Percentiles rank a stretch among this genome's conserved stretches.
Conservation (phyloP, 2,329 filamentous ascomycete species). For the Apiospora aurea region DNA sequence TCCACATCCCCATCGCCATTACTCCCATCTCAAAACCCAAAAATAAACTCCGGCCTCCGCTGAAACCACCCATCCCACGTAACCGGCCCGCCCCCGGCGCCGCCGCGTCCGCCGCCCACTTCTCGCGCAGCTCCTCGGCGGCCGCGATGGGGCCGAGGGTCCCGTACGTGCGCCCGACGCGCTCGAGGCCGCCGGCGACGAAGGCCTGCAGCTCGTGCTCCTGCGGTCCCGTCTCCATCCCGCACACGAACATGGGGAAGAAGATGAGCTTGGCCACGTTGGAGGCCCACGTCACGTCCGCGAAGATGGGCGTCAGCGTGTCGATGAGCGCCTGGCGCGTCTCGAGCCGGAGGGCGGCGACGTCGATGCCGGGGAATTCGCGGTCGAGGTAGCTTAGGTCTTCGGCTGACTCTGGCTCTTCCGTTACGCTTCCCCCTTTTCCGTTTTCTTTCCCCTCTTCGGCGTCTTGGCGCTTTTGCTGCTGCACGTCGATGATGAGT, state of each 20-base stretch:
- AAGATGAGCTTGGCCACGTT: slow-evolving; percentile 28
- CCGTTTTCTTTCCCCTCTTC: too few relatives aligned
- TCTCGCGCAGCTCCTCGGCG: slow-evolving; percentile 23
- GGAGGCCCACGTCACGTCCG: slow-evolving; percentile 24
- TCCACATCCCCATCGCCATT: too few relatives aligned
- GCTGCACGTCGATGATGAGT: slow-evolving; percentile 25
- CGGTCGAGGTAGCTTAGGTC: background rate
- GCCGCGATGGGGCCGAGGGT: slow-evolving; percentile 26
- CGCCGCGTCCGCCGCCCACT: slow-evolving; percentile 24
- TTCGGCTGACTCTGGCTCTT: background rate
- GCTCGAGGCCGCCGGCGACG: slow-evolving; percentile 23
- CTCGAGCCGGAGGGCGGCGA: slow-evolving; percentile 19
- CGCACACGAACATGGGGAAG: slow-evolving; percentile 27
- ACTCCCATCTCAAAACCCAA: background rate
- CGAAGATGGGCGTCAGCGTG: slow-evolving; percentile 26
- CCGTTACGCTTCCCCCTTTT: background rate
- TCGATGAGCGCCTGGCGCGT: slow-evolving; percentile 20
- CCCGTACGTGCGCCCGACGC: slow-evolving; percentile 25
- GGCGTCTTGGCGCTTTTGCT: background rate
- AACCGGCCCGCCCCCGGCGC: background rate
- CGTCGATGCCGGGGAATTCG: background rate
- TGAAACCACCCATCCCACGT: slow-evolving; percentile 28
- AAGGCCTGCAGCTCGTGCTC: slow-evolving; percentile 20
- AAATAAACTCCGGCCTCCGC: slow-evolving; percentile 26
- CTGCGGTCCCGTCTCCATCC: slow-evolving; percentile 23